phyloP scores from a whole-genome alignment of 345 rosid genomes.

The Hibiscus syriacus region DNA sequence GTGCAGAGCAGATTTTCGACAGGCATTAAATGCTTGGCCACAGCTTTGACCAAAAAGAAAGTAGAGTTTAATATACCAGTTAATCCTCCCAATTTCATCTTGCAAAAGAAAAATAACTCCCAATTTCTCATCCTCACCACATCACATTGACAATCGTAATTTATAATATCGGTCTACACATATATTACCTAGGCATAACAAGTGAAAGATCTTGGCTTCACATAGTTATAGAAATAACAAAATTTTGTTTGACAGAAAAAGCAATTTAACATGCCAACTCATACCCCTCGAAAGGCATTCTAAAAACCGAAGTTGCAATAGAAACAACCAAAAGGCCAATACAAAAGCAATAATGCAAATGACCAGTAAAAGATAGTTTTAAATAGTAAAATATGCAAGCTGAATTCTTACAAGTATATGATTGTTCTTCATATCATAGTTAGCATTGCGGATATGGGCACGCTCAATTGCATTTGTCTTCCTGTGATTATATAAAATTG shows the following conservation, averaged over 20 bases:
- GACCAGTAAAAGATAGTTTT: neutral
- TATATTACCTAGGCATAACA: neutral
- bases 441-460: constrained; percentile 53
- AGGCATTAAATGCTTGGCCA: too few relatives aligned
- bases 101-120: neutral
- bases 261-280: neutral
- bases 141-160: neutral
- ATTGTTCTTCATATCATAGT: constrained; percentile 54
- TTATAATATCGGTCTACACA: neutral
- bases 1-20: neutral
- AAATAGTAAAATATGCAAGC: constrained; percentile 2
- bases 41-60: neutral
- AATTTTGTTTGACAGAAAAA: neutral
- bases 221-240: neutral
- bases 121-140: neutral
- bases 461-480: constrained; percentile 60
- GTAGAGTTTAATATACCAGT: neutral
- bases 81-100: neutral
- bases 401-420: constrained; percentile 58
- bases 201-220: neutral
- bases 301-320: neutral
- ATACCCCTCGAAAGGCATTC: neutral
- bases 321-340: neutral
- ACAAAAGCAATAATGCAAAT: neutral
- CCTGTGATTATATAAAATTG: constrained; percentile 31